Evolutionary conservation across 2,329 filamentous ascomycete genomes (phyloP).

Genomic region (Chrysoporthe cubensis): DNA sequence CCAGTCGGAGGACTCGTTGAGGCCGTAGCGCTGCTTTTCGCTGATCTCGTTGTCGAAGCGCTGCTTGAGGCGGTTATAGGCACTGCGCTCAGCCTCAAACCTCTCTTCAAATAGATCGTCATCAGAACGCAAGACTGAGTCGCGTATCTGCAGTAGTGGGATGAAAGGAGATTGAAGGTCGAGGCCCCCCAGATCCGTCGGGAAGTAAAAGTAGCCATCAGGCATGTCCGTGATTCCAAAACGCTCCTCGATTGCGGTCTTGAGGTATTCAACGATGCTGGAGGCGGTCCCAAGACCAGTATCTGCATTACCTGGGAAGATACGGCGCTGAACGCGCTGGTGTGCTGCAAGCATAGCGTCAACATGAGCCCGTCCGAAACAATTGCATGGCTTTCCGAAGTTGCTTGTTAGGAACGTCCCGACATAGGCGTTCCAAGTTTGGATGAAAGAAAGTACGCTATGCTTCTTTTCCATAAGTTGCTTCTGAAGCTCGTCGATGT

Average conservation of each 20-base stretch:
- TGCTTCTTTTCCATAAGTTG: conserved; percentile 59
- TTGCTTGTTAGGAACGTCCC: conserved; percentile 56
- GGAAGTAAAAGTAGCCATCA: conserved; percentile 52
- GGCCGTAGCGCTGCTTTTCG: neutral
- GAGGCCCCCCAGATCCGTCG: conserved; percentile 49
- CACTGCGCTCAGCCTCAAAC: conserved; percentile 40
- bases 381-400: conserved; percentile 56
- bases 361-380: conserved; percentile 55
- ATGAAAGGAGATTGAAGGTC: conserved; percentile 52
- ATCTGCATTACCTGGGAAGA: conserved; percentile 43
- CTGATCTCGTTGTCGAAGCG: conserved; percentile 39
- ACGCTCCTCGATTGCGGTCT: conserved; percentile 52
- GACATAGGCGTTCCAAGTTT: conserved; percentile 56
- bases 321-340: conserved; percentile 51
- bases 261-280: conserved; percentile 60
- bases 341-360: conserved; percentile 56
- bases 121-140: conserved; percentile 38
- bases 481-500: conserved; percentile 61
- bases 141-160: conserved; percentile 44
- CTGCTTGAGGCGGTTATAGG: conserved; percentile 41
- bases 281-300: conserved; percentile 31
- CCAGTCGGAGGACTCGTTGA: conserved; percentile 34
- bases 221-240: conserved; percentile 52
- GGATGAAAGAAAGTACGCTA: conserved; percentile 51
- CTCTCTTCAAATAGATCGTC: conserved; percentile 38